Percentiles rank a stretch among this genome's conserved stretches.
Conservation (phyloP, 2,329 filamentous ascomycete species). For the Calonectria multiphialidica region DNA sequence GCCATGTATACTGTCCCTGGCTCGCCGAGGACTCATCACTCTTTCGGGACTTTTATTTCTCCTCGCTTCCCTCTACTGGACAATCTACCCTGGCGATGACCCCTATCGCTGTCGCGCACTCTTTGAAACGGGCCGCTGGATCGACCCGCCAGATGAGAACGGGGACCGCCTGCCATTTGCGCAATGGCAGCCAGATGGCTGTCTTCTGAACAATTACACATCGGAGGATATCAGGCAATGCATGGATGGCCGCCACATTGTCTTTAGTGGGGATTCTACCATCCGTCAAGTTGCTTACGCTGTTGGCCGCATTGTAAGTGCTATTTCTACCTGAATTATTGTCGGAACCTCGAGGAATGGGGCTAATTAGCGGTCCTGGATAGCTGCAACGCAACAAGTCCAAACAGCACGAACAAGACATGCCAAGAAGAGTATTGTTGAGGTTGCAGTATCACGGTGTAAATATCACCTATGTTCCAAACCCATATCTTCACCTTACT, state of each 20-base stretch:
- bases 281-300: constrained; percentile 68
- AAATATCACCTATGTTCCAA: not conserved
- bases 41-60: constrained; percentile 1
- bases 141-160: constrained; percentile 45
- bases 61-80: not conserved
- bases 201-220: constrained; percentile 68
- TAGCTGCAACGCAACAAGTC: constrained; percentile 5
- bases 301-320: constrained; percentile 17
- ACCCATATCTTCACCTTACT: not conserved
- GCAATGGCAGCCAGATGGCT: constrained; percentile 70
- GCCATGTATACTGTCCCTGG: not conserved
- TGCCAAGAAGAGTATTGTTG: not conserved
- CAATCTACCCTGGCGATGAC: constrained; percentile 46
- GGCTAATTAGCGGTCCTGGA: not conserved
- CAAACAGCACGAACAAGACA: not conserved
- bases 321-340: too few species aligned
- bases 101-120: constrained; percentile 65
- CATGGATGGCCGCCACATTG: constrained; percentile 60
- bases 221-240: constrained; percentile 63
- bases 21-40: not conserved
- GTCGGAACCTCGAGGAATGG: not conserved
- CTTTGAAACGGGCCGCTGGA: constrained; percentile 63
- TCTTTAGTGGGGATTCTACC: constrained; percentile 71
- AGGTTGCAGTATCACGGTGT: not conserved
- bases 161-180: constrained; percentile 48